Evolutionary conservation across 2,329 filamentous ascomycete genomes (phyloP), one percentile per base, ranked within the genome.

Genomic region (Monosporascus ibericus): DNA sequence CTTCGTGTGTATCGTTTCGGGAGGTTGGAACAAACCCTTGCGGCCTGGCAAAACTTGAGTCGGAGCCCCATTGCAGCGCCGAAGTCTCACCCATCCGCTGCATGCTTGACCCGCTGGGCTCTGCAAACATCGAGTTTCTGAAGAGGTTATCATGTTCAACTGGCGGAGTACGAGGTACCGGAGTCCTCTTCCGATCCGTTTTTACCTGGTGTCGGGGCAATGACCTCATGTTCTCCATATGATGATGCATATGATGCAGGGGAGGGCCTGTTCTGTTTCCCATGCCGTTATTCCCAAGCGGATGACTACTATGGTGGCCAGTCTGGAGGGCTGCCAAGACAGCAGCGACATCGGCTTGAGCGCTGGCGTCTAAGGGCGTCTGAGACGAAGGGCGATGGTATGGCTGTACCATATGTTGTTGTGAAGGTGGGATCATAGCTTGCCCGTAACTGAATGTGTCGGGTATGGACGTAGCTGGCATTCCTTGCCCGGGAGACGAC

Each of bases 51-150:
- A 90, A 90, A 52, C 74, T 81, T n/a, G 76, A 66, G 66, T 90
- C 86, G 1, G 86, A 86, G 9, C 86, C 86, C 80, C 83, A 89
- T 55, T 81, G 79, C 44, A 87, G 73, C 49, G 79, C 52, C 68
- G 65, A 50, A 64, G 69, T 37, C 68, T 68, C 62, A 68, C 68
- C 54, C 68, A 67, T 54, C 68, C 56, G 49, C 48, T 60, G 60
- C 44, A 36, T 55, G 42, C 51, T 53, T 34, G 57, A 36, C 47
- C 56, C 49, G 42, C 57, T 53, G 37, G 55, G 8, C 61, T 44
- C 57, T 11, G 68, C 70, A 55, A 70, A 73, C 55, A 74, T 68
- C 72, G 73, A 76, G 46, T 74, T 66, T 7, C 68, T 63, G 53
- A 76, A 75, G 5, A 70, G 66, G 44, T 52, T 56, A 37, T 60